Evolutionary conservation across 805 yeast species (phyloP).

Genomic region (Starmerella floricola): DNA sequence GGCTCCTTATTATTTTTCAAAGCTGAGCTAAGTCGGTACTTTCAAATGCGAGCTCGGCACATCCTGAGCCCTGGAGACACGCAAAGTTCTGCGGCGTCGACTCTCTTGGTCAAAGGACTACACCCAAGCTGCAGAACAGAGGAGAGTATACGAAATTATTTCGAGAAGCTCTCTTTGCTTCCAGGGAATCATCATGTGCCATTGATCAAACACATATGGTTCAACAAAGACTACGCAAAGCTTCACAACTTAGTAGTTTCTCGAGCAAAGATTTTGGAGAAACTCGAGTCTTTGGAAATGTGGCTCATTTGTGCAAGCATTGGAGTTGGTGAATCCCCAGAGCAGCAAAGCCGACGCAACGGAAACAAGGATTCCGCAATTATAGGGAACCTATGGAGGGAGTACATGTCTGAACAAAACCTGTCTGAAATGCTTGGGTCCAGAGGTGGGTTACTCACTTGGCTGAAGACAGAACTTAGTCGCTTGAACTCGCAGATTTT

Average conservation of each 20-base stretch:
- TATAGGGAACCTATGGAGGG: conserved; percentile 23
- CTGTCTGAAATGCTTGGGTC: conserved; percentile 5
- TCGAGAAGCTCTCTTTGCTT: conserved; percentile 33
- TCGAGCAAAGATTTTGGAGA: conserved; percentile 26
- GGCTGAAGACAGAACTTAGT: conserved; percentile 50
- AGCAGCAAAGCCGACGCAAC: not conserved
- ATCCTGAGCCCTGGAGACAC: conserved; percentile 24
- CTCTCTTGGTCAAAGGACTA: conserved; percentile 60
- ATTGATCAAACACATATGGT: conserved; percentile 44
- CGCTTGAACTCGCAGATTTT: conserved; percentile 51
- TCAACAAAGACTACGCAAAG: conserved; percentile 37
- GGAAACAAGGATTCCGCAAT: conserved; percentile 14
- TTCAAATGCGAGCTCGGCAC: conserved; percentile 38
- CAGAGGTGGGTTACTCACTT: conserved; percentile 33
- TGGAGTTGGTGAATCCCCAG: conserved; percentile 17
- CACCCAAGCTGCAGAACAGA: conserved; percentile 41
- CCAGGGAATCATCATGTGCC: conserved; percentile 33
- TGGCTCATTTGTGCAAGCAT: conserved; percentile 29
- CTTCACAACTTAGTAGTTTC: conserved; percentile 28
- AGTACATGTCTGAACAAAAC: conserved; percentile 48
- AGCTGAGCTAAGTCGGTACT: conserved; percentile 43
- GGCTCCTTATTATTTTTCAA: conserved; percentile 46
- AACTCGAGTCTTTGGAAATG: conserved; percentile 34
- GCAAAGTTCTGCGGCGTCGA: conserved; percentile 29
- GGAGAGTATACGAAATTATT: conserved; percentile 40